Percentiles rank a stretch among this genome's conserved stretches.
Conservation (phyloP, 148 eudicot genomes). For the Limonium bicolor region DNA sequence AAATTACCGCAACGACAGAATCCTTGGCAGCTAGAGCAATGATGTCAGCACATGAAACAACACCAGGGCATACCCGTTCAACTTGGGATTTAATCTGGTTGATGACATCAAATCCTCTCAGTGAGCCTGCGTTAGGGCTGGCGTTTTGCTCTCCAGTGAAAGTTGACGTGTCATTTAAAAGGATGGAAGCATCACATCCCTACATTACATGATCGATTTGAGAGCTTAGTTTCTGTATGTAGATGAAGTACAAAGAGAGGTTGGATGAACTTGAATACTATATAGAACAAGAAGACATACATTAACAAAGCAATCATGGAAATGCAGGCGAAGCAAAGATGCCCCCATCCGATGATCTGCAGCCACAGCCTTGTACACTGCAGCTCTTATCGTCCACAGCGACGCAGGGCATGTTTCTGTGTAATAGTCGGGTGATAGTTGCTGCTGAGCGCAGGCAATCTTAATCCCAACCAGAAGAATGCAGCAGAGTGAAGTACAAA, state of each 20-base stretch:
- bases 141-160: neutral
- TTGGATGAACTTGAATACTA: too few species aligned
- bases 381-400: neutral
- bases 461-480: too few species aligned
- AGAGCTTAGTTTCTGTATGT: too few species aligned
- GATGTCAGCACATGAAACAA: constrained; percentile 1
- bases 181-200: neutral
- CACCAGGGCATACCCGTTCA: neutral
- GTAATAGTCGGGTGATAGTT: neutral
- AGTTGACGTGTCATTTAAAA: neutral
- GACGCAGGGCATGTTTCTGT: neutral
- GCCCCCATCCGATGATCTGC: constrained; percentile 2
- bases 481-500: too few species aligned
- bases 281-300: neutral
- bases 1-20: constrained; percentile 2
- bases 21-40: neutral
- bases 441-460: too few species aligned
- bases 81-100: neutral
- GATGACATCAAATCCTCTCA: neutral
- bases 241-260: too few species aligned
- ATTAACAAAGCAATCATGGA: constrained; percentile 1
- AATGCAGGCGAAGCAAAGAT: constrained; percentile 1
- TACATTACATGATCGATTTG: neutral
- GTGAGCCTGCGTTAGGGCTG: constrained; percentile 2
- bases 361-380: neutral